phyloP scores from a whole-genome alignment of 805 yeast species.

The Torulaspora delbrueckii region DNA sequence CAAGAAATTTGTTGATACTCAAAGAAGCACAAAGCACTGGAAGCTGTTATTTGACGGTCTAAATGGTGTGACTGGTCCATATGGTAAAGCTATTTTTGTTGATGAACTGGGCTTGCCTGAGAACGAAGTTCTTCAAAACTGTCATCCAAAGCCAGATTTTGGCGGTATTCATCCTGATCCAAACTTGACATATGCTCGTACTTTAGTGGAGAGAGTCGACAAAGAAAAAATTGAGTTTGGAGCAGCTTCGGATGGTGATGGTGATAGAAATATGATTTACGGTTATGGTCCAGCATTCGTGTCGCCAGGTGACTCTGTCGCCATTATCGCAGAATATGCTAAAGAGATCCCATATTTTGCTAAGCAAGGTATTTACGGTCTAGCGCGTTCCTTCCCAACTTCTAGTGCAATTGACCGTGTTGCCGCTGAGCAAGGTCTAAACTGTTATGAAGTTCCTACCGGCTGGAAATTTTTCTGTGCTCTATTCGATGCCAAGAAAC shows the following conservation, averaged over 20 bases:
- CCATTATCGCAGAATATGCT: slow-evolving; percentile 93
- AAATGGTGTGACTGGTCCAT: slow-evolving; percentile 97
- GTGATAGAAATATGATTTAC: slow-evolving; percentile 97
- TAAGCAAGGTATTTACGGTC: slow-evolving; percentile 79
- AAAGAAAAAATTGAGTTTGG: slow-evolving; percentile 79
- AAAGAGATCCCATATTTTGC: slow-evolving; percentile 87
- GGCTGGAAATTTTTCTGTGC: slow-evolving; percentile 99
- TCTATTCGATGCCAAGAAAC: slow-evolving; percentile 83
- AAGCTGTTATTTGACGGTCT: slow-evolving; percentile 80
- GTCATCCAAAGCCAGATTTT: slow-evolving; percentile 75
- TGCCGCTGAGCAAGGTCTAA: slow-evolving; percentile 68
- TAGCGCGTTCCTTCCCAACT: slow-evolving; percentile 98
- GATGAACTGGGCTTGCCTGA: slow-evolving; percentile 77
- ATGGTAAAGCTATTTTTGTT: slow-evolving; percentile 77
- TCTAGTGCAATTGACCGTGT: slow-evolving; percentile 91
- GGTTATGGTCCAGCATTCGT: slow-evolving; percentile 86
- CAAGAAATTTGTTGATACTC: slow-evolving; percentile 55
- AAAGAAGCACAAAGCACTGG: slow-evolving; percentile 51
- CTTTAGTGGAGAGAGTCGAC: slow-evolving; percentile 85
- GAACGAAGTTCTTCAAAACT: slow-evolving; percentile 67
- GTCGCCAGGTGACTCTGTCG: slow-evolving; percentile 97
- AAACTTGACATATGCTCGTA: slow-evolving; percentile 86
- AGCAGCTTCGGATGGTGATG: slow-evolving; percentile 99
- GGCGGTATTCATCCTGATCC: slow-evolving; percentile 99
- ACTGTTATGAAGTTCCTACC: slow-evolving; percentile 92